Evolutionary conservation across 345 rosid genomes (phyloP).

Genomic region (thale cress (Arabidopsis thaliana)): TAIR10.1 NC_003076.8:18172501-18173000

Average conservation of each 20-base stretch:
- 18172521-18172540: not conserved
- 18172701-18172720: conserved; percentile 5
- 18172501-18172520: not conserved
- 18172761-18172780: conserved; percentile 12
- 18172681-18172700: conserved; percentile 33
- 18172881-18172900: not conserved
- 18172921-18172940: conserved; percentile 17
- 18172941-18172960: conserved; percentile 17
- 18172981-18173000: conserved; percentile 62
- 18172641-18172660: conserved; percentile 4
- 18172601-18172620: not conserved
- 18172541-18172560: conserved; percentile 34
- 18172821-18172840: not conserved
- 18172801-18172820: not conserved
- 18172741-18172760: not conserved
- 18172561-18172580: conserved; percentile 35
- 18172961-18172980: not conserved
- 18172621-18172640: conserved; percentile 8
- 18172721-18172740: conserved; percentile 20
- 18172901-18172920: not conserved
- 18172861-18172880: conserved; percentile 15
- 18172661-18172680: not conserved
- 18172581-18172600: not conserved
- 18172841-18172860: not conserved
- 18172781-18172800: not conserved